phyloP scores from a whole-genome alignment of 2,329 filamentous ascomycete species.

The Calonectria ilicicola region DNA sequence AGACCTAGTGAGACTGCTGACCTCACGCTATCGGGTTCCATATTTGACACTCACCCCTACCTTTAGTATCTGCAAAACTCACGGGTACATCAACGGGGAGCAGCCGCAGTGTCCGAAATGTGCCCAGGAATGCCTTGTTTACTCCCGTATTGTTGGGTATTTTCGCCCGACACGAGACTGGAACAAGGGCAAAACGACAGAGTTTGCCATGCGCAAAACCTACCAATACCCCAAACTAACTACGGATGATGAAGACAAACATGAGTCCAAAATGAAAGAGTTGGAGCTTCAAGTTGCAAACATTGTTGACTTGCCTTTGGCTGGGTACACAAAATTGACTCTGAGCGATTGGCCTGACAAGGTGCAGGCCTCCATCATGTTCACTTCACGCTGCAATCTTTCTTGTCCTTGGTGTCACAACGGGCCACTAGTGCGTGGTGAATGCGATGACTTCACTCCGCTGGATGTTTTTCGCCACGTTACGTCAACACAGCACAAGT shows the following conservation, averaged over 20 bases:
- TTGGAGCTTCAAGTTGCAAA: conserved; percentile 25
- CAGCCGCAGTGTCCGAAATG: conserved; percentile 30
- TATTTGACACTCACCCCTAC: conserved; percentile 39
- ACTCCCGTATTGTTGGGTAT: conserved; percentile 39
- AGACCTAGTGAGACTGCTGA: conserved; percentile 35
- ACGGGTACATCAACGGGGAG: conserved; percentile 34
- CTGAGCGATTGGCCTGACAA: conserved; percentile 40
- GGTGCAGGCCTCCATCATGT: conserved; percentile 39
- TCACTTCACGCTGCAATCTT: conserved; percentile 37
- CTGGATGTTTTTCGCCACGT: conserved; percentile 35
- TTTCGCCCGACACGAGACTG: conserved; percentile 38
- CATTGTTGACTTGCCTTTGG: conserved; percentile 31
- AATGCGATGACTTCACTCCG: conserved; percentile 23
- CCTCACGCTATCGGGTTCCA: conserved; percentile 33
- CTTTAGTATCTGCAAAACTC: conserved; percentile 37
- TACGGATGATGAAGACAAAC: fast-evolving
- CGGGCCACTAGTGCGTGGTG: conserved; percentile 32
- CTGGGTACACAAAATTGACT: conserved; percentile 36
- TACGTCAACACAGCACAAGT: conserved; percentile 31
- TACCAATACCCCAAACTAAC: conserved; percentile 28
- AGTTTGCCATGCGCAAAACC: conserved; percentile 31
- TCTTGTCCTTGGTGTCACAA: conserved; percentile 41
- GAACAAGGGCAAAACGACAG: conserved; percentile 38
- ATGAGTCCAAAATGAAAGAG: neutral
- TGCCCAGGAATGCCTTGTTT: conserved; percentile 26